These are phyloP conservation scores for Phylloporus sp. DNA, from an alignment of 1,284 basidiomycete genomes.

Conservation along the genomic window DNA sequence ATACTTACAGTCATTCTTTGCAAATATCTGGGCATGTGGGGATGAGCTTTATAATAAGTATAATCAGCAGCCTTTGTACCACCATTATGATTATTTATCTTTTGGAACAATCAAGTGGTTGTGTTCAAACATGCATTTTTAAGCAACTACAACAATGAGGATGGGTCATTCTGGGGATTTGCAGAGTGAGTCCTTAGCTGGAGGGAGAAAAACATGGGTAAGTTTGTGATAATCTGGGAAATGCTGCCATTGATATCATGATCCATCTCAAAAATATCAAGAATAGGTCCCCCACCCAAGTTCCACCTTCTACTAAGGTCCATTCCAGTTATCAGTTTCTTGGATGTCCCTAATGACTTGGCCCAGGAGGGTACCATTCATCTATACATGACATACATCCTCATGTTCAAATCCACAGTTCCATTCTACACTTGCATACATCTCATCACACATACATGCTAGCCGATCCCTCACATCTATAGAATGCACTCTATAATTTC, in stretches of 20 bases:
- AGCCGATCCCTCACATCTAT: slow-evolving; percentile 12
- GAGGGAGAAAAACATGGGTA: no score
- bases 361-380: slow-evolving; percentile 53
- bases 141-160: no score
- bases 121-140: no score
- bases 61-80: no score
- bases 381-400: slow-evolving; percentile 54
- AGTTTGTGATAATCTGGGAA: no score
- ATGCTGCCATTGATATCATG: slow-evolving; percentile 63
- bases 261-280: slow-evolving; percentile 58
- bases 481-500: slow-evolving; percentile 65
- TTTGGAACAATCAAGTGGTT: no score
- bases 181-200: no score
- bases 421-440: slow-evolving; percentile 54
- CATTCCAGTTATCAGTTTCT: not conserved
- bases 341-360: slow-evolving; percentile 2
- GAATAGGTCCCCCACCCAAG: slow-evolving; percentile 40
- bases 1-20: not conserved
- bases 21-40: not conserved
- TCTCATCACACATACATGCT: slow-evolving; percentile 6
- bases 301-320: slow-evolving; percentile 29
- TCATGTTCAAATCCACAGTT: slow-evolving; percentile 62
- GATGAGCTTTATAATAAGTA: not conserved
- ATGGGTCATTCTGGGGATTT: no score
- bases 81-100: no score